Evolutionary conservation across 345 rosid species (phyloP).

Genomic region (Hibiscus trionum): DNA sequence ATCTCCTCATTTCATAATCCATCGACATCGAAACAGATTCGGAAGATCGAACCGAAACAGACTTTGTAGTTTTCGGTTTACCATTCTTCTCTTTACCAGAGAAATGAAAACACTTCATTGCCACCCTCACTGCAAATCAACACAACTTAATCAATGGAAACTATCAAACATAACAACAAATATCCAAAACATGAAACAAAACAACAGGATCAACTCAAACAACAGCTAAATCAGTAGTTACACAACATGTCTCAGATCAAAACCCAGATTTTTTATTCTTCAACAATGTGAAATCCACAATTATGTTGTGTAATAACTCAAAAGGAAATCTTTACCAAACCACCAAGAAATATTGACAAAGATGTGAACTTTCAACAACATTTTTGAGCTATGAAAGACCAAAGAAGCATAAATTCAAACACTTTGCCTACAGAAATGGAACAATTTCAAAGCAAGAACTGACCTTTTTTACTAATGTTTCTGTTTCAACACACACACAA

Average conservation of each 20-base stretch:
- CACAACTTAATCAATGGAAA: constrained; percentile 17
- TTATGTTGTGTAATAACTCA: background rate
- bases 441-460: background rate
- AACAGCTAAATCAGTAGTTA: background rate
- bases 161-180: background rate
- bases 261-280: background rate
- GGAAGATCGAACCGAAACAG: constrained; percentile 30
- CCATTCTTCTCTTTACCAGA: constrained; percentile 33
- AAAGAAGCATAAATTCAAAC: background rate
- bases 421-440: background rate
- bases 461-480: background rate
- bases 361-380: background rate
- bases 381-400: background rate
- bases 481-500: background rate
- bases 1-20: constrained; percentile 42
- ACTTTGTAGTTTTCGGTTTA: constrained; percentile 29
- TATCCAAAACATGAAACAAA: background rate
- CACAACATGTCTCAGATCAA: background rate
- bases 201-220: background rate
- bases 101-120: constrained; percentile 70
- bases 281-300: background rate
- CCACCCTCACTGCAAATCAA: constrained; percentile 22
- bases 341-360: background rate
- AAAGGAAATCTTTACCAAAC: background rate
- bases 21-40: constrained; percentile 37